Base-by-base conservation (phyloP, 2,329 filamentous ascomycete species). In the Neonectria coccinea region DNA sequence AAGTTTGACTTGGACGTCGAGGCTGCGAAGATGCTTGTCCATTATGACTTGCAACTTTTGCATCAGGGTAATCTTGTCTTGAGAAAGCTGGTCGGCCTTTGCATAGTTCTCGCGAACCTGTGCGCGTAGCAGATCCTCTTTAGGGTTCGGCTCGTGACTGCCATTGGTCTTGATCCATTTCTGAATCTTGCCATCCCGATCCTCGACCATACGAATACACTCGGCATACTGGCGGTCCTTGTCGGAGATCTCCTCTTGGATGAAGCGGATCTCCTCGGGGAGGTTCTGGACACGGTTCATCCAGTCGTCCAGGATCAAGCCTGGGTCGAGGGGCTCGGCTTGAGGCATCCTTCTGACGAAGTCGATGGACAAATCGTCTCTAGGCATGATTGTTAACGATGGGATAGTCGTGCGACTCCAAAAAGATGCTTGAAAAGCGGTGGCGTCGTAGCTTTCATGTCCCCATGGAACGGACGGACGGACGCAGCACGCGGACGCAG, bases 221-320 rank as follows among this genome's bases (percentile, higher is more conserved):
- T 92, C 89, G 74, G 88, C 83, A 70, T 92, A 91, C 68, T 89
- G 85, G 54, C 87, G 85, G 76, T 97, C 92, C 78, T 94, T 95
- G 76, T 92, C 90, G 74, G 89, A 85, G 67, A 95, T 92, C 79
- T 96, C 92, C 75, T 94, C 92, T 74, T 94, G 91, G 67, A 95
- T 85, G 80, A 94, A 94, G 20, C 90, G 89, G 64, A 96, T 89
- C 79, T 96, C 92, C 67, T 92, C 91, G 66, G 92, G 92, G 29
- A 95, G 84, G 74, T 96, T 96, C 73, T 91, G 89, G 20, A 91
- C 91, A 79, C 82, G 85, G 76, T 90, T 88, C 76, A 91, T 88
- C 84, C 91, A 94, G 78, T 94, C 91, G 77, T 95, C 92, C 72
- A 94, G 87, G 74, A 94, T 89, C 68, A 91, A 83, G 60, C 90